Evolutionary conservation across 2,329 filamentous ascomycete species (phyloP).

Genomic region (Cryphonectria nitschkei): DNA sequence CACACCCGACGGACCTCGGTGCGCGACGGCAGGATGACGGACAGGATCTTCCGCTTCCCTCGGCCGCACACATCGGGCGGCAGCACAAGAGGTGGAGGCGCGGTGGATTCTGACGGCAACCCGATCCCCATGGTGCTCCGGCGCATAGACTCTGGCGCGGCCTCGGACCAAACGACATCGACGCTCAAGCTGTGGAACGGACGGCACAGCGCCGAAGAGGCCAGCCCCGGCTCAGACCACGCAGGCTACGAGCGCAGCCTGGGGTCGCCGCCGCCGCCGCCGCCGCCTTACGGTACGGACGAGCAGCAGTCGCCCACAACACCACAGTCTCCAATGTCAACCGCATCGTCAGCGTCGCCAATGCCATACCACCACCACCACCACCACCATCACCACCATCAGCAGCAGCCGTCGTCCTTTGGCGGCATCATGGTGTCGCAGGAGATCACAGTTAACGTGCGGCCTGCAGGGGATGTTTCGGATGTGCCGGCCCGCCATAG

Average conservation of each 20-base stretch:
- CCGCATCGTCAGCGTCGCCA: not conserved
- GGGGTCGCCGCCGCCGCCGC: constrained; percentile 17
- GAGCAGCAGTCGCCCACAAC: constrained; percentile 11
- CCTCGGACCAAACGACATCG: constrained; percentile 38
- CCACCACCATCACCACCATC: constrained; percentile 14
- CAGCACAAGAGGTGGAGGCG: constrained; percentile 20
- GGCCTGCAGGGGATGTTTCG: constrained; percentile 32
- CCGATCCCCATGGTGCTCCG: constrained; percentile 35
- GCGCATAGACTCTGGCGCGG: constrained; percentile 32
- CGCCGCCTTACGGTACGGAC: constrained; percentile 24
- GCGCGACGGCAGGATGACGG: constrained; percentile 15
- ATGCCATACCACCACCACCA: constrained; percentile 1
- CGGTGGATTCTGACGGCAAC: constrained; percentile 38
- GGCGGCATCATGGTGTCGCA: constrained; percentile 67
- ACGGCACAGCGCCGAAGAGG: constrained; percentile 29
- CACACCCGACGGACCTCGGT: constrained; percentile 23
- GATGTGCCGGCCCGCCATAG: constrained; percentile 33
- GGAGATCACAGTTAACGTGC: constrained; percentile 60
- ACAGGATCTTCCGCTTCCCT: constrained; percentile 19
- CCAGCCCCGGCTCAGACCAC: constrained; percentile 13
- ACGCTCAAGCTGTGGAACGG: constrained; percentile 40
- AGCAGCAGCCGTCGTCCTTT: constrained; percentile 35
- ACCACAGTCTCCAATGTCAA: constrained; percentile 10
- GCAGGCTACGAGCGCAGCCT: constrained; percentile 7
- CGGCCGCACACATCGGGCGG: constrained; percentile 22